phyloP scores from a whole-genome alignment of 352 stramenopile genomes.

The Pythium biforme region DNA sequence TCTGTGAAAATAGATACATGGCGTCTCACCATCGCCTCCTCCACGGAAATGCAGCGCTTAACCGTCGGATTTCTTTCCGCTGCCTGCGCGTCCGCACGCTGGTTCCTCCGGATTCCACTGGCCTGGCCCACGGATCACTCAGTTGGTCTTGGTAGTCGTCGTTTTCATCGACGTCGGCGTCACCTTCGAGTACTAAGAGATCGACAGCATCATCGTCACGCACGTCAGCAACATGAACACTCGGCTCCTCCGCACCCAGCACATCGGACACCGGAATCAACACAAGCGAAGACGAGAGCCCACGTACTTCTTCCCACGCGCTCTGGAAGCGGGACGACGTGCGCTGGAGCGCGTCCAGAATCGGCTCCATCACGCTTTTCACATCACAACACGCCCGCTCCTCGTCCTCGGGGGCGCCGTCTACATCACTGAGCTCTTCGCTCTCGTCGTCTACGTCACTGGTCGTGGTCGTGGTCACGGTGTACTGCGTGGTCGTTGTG shows the following conservation, averaged over 20 bases:
- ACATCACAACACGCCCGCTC: slow-evolving; percentile 22
- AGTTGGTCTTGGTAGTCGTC: slow-evolving; percentile 11
- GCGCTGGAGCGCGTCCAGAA: slow-evolving; percentile 25
- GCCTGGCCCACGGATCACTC: slow-evolving; percentile 8
- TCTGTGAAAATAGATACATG: slow-evolving; percentile 19
- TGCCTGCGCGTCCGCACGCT: slow-evolving; percentile 23
- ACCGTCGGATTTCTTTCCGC: slow-evolving; percentile 6
- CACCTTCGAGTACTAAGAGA: slow-evolving; percentile 32
- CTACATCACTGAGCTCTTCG: slow-evolving; percentile 11
- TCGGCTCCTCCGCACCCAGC: slow-evolving; percentile 7
- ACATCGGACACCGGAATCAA: slow-evolving; percentile 25
- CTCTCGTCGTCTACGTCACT: slow-evolving; percentile 22
- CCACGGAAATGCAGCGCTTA: slow-evolving; percentile 17
- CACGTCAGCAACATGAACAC: slow-evolving; percentile 21
- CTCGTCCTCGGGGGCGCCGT: slow-evolving; percentile 19
- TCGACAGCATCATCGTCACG: slow-evolving; percentile 27
- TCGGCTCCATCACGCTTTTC: slow-evolving; percentile 23
- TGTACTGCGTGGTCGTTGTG: slow-evolving; percentile 7
- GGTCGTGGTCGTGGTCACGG: slow-evolving; percentile 6
- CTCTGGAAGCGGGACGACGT: slow-evolving; percentile 26
- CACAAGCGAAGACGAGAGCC: slow-evolving; percentile 26
- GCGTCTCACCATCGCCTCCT: slow-evolving; percentile 27
- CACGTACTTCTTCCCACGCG: slow-evolving; percentile 36
- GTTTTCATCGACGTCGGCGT: slow-evolving; percentile 16
- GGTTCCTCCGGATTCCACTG: slow-evolving; percentile 7